Evolutionary conservation across 208 protist species (phyloP).

Genomic region (Spongospora subterranea): DNA sequence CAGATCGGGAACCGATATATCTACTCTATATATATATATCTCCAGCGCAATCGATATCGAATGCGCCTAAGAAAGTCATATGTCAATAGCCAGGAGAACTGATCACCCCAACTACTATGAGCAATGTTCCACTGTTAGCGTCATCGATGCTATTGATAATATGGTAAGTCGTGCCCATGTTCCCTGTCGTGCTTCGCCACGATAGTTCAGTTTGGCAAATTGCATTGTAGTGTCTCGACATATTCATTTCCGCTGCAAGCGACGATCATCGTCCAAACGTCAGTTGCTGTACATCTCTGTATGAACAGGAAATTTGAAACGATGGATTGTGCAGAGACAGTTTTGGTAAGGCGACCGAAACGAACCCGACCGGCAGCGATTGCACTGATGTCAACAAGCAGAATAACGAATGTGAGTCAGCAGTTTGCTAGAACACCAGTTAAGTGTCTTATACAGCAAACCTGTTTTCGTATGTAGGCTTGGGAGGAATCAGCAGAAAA

Average conservation of each 20-base stretch:
- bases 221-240: not conserved
- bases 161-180: too few relatives aligned
- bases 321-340: not conserved
- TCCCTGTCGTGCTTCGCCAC: too few relatives aligned
- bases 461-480: not conserved
- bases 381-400: not conserved
- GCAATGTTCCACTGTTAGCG: too few relatives aligned
- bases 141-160: too few relatives aligned
- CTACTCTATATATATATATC: too few relatives aligned
- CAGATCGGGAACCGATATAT: too few relatives aligned
- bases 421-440: not conserved
- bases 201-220: not conserved
- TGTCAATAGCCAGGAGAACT: too few relatives aligned
- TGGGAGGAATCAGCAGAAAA: not conserved
- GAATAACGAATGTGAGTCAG: not conserved
- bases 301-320: not conserved
- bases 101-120: too few relatives aligned
- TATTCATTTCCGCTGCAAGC: not conserved
- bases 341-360: not conserved
- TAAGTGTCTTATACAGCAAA: too few relatives aligned
- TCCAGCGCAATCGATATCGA: too few relatives aligned
- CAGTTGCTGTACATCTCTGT: not conserved
- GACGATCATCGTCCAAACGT: not conserved
- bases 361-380: not conserved
- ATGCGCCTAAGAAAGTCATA: too few relatives aligned